phyloP scores from a whole-genome alignment of 179 eudicot genomes.

The Pouteria campechiana region DNA sequence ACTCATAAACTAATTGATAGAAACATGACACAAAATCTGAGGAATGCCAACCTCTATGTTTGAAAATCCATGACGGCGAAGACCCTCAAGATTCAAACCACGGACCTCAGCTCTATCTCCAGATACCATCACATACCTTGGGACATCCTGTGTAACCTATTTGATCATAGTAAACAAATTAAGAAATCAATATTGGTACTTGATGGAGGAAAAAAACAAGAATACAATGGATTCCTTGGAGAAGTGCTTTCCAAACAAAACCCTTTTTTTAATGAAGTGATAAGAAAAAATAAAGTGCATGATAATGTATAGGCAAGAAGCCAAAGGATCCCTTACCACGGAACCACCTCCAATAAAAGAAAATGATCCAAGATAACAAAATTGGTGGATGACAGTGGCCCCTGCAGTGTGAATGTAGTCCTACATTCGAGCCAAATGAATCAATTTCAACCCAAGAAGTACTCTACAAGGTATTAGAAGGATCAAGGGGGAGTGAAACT shows the following conservation, averaged over 20 bases:
- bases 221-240: no score
- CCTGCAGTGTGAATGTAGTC: conserved; percentile 86
- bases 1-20: no score
- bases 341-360: conserved; percentile 94
- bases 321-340: conserved; percentile 40
- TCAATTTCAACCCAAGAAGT: not conserved
- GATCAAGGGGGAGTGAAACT: conserved; percentile 7
- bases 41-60: conserved; percentile 43
- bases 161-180: conserved; percentile 4
- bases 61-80: conserved; percentile 74
- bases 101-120: conserved; percentile 96
- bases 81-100: conserved; percentile 87
- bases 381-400: conserved; percentile 74
- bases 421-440: conserved; percentile 23
- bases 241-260: no score
- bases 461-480: not conserved
- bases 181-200: no score
- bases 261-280: no score
- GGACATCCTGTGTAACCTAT: conserved; percentile 92
- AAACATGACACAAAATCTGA: not conserved
- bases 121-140: conserved; percentile 75
- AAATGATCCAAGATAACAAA: conserved; percentile 75
- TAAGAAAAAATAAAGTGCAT: no score
- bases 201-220: no score
- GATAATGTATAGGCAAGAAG: no score